Conservation (phyloP, 306 rosid species). For the Vigna reflexopilosa region DNA sequence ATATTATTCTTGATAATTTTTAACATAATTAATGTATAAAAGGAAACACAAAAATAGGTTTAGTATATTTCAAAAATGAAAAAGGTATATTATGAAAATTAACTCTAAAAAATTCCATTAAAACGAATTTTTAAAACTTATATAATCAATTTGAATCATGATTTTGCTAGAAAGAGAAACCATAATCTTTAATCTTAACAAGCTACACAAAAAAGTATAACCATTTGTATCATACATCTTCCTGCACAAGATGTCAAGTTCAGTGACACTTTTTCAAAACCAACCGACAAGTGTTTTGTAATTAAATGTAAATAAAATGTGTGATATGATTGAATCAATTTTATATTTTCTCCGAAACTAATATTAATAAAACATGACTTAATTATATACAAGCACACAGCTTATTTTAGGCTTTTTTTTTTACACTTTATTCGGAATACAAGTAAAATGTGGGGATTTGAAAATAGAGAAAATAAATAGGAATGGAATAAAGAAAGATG, state of each 20-base stretch:
- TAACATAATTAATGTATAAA: neutral
- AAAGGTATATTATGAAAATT: neutral
- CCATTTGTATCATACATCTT: neutral
- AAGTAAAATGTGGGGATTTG: too few species aligned
- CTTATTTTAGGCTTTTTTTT: neutral
- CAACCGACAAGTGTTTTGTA: neutral
- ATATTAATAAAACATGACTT: neutral
- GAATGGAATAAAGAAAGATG: too few species aligned
- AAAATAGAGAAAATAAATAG: too few species aligned
- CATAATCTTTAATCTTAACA: neutral
- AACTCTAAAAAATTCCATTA: neutral
- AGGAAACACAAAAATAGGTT: neutral
- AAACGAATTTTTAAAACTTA: neutral
- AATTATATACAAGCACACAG: neutral
- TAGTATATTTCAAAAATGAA: neutral
- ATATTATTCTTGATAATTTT: too few species aligned
- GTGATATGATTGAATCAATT: neutral
- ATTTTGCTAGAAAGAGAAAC: constrained; percentile 12
- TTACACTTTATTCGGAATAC: too few species aligned
- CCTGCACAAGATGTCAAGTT: constrained; percentile 4
- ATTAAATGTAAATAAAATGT: neutral
- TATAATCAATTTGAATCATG: neutral
- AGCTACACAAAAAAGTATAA: neutral
- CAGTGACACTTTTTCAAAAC: constrained; percentile 13
- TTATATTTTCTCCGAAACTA: neutral